These are phyloP conservation scores for Penicillium tannophilum DNA, from an alignment of 495 filamentous ascomycete genomes.

Conservation along the genomic window DNA sequence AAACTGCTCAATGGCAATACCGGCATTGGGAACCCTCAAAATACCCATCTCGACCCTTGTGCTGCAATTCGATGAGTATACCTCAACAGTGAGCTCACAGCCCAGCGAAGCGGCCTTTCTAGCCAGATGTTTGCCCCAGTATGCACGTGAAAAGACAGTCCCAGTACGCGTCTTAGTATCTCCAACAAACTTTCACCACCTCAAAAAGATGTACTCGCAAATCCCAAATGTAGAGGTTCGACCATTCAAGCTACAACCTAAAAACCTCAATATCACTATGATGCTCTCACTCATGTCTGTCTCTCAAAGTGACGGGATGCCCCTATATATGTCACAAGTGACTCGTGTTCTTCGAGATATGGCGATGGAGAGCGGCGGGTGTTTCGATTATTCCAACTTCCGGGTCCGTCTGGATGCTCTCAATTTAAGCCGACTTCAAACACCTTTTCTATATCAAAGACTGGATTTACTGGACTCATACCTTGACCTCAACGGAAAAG, in stretches of 20 bases:
- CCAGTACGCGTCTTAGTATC: conserved; percentile 65
- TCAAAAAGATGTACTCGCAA: no score
- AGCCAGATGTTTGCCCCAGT: conserved; percentile 16
- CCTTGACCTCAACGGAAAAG: background rate
- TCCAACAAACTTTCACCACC: conserved; percentile 54
- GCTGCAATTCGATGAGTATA: conserved; percentile 68
- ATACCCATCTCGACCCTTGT: conserved; percentile 63
- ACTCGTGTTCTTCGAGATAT: background rate
- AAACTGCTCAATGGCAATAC: conserved; percentile 43
- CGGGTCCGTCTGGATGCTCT: no score
- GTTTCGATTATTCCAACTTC: background rate
- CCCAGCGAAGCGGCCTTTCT: conserved; percentile 70
- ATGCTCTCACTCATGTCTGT: background rate
- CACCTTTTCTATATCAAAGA: no score
- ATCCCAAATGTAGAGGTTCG: no score
- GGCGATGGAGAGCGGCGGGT: background rate
- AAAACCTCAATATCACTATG: background rate
- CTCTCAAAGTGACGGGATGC: background rate
- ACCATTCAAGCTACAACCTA: no score
- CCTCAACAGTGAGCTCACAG: conserved; percentile 48
- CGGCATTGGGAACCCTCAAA: conserved; percentile 33
- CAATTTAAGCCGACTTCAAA: no score
- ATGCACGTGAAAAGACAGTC: conserved; percentile 39
- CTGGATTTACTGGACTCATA: background rate
- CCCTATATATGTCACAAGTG: background rate